These are phyloP conservation scores for Croton setiger DNA, from an alignment of 441 rosid species.

Conservation along the genomic window DNA sequence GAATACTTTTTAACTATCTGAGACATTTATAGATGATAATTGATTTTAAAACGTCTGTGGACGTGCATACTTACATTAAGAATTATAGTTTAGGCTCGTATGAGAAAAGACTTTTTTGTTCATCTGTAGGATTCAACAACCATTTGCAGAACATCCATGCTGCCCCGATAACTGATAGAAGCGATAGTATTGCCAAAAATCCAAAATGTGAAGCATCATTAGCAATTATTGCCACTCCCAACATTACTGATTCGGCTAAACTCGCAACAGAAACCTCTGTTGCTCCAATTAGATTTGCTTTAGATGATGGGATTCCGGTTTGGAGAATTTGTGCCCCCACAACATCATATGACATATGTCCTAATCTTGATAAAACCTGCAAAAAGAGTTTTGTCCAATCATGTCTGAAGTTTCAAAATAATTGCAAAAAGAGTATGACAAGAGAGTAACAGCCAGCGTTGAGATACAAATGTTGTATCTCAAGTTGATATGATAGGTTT, in stretches of 20 bases:
- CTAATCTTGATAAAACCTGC: constrained; percentile 86
- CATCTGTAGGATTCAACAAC: constrained; percentile 78
- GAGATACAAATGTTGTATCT: not conserved
- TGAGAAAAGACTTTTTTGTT: constrained; percentile 73
- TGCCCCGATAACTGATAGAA: constrained; percentile 75
- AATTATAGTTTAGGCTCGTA: constrained; percentile 32
- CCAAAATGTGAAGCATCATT: constrained; percentile 87
- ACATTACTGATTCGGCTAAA: constrained; percentile 82
- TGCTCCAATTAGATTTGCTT: constrained; percentile 86
- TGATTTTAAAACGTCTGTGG: not conserved
- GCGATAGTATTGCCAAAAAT: constrained; percentile 63
- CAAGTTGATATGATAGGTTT: not conserved
- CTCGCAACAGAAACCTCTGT: constrained; percentile 92
- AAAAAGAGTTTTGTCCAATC: not conserved
- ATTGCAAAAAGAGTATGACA: not conserved
- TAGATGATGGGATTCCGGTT: constrained; percentile 82
- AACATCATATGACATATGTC: constrained; percentile 85
- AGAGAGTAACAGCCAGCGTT: not conserved
- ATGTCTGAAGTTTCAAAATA: not conserved
- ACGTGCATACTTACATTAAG: constrained; percentile 21
- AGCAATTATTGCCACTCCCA: constrained; percentile 78
- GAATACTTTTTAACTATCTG: no score
- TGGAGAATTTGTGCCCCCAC: constrained; percentile 96
- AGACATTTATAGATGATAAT: no score
- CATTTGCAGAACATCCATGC: constrained; percentile 83